phyloP scores from a whole-genome alignment of 768 basidiomycete species.

The Pleurotus cornucopiae region DNA sequence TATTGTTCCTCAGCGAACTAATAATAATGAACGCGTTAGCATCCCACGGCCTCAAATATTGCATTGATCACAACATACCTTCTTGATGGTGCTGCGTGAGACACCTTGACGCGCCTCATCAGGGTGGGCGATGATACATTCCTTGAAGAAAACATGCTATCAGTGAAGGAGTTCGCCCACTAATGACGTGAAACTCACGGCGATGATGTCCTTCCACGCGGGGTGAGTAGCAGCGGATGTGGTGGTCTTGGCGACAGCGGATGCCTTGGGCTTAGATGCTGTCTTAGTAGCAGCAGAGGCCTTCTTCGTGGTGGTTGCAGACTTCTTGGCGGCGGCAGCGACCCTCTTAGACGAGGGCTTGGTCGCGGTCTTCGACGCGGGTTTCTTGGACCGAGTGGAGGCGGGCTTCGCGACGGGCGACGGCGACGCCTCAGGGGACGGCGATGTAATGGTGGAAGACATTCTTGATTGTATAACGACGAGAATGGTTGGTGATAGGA shows the following conservation, averaged over 20 bases:
- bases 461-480: slow-evolving; percentile 12
- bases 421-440: slow-evolving; percentile 16
- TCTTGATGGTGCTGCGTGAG: slow-evolving; percentile 6
- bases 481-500: slow-evolving; percentile 2
- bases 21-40: slow-evolving; percentile 11
- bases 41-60: not conserved
- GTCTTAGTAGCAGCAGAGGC: slow-evolving; percentile 25
- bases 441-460: slow-evolving; percentile 23
- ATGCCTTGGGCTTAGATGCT: slow-evolving; percentile 26
- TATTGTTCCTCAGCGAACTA: slow-evolving; percentile 85
- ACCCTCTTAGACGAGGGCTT: slow-evolving; percentile 14
- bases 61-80: not conserved
- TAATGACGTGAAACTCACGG: slow-evolving; percentile 23
- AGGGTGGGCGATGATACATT: slow-evolving; percentile 7
- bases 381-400: slow-evolving; percentile 9
- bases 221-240: slow-evolving; percentile 31
- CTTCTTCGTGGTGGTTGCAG: slow-evolving; percentile 16
- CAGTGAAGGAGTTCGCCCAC: not conserved
- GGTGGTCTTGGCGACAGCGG: slow-evolving; percentile 14
- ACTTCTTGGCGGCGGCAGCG: slow-evolving; percentile 14
- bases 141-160: not conserved
- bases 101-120: slow-evolving; percentile 8
- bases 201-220: slow-evolving; percentile 55
- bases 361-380: not conserved
- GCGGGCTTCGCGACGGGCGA: slow-evolving; percentile 16